Base-by-base conservation (phyloP, 768 basidiomycete genomes). In the Hericium alpestre region DNA sequence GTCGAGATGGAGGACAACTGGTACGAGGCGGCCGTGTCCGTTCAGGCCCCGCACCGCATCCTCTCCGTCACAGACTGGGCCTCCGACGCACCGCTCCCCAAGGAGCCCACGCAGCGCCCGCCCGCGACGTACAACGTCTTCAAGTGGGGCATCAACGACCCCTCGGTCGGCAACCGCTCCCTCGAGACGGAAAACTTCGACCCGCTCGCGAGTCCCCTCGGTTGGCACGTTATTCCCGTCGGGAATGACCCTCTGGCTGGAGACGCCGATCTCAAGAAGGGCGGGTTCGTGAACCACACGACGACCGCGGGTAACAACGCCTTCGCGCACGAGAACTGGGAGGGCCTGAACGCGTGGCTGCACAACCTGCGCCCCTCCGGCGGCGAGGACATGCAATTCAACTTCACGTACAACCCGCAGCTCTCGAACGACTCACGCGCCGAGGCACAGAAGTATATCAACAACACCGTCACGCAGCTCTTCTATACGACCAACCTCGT, bases 41-140 rank as follows among this genome's bases (percentile, higher is more conserved):
- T 81, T 1, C 67, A 72, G 27, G 69, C 77, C n/a, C 88, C 91
- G 23, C 85, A 92, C 66, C 79, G 83, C 59, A 84, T 93, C 62
- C 73, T 97, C 64, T 84, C 87, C 25, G 91, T 94, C 39, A 90
- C 95, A 59, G 95, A 98, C 67, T 97, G 93, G 94, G 93, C 86
- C 0, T 86, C 87, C 18, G 92, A 94, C 67, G 80, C 87, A 3
- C 77, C 79, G 4, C 68, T 80, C 11, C 69, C 71, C 43, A 64
- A 66, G 59, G 63, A 66, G 53, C 72, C 64, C 54, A 61, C 57
- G 39, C 57, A 54, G 40, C 63, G 53, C 48, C 59, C 56, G 9
- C 59, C 58, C 7, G 77, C 79, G 0, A 64, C 66, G 1, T 92
- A 93, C 73, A 77, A 83, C 50, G 80, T 93, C 59, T 92, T 86